Evolutionary conservation across 306 rosid species (phyloP).

Genomic region (Rosa chinensis): DNA sequence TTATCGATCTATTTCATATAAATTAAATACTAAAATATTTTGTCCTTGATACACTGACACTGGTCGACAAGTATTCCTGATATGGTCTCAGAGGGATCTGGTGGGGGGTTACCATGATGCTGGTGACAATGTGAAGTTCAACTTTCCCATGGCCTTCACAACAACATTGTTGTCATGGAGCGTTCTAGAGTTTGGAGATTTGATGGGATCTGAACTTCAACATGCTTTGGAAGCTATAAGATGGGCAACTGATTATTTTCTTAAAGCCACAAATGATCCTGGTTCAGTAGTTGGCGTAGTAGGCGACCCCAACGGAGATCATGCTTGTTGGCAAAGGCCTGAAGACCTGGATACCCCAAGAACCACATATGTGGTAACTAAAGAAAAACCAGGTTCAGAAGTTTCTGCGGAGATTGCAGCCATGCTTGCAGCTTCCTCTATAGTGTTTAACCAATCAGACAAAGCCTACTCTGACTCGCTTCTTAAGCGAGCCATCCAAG

Average conservation of each 20-base stretch:
- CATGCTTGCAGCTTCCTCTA: constrained; percentile 58
- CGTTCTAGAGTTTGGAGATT: constrained; percentile 45
- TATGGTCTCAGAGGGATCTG: constrained; percentile 39
- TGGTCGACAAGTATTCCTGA: not conserved
- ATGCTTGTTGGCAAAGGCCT: constrained; percentile 61
- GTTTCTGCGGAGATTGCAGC: constrained; percentile 46
- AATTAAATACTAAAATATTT: too few relatives aligned
- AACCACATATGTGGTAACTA: constrained; percentile 32
- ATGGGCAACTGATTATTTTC: constrained; percentile 50
- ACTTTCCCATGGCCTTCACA: constrained; percentile 60
- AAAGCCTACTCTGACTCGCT: constrained; percentile 17
- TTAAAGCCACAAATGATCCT: constrained; percentile 45
- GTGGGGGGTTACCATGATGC: constrained; percentile 61
- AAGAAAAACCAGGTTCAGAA: constrained; percentile 45
- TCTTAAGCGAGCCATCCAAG: constrained; percentile 30
- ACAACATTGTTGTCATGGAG: constrained; percentile 57
- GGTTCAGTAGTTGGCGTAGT: constrained; percentile 38
- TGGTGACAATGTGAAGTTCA: constrained; percentile 65
- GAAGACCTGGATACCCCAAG: constrained; percentile 64
- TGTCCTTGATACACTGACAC: not conserved
- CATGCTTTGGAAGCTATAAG: constrained; percentile 41
- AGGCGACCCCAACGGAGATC: constrained; percentile 53
- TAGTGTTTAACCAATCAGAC: constrained; percentile 17
- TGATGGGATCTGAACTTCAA: constrained; percentile 34
- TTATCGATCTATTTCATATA: too few relatives aligned